Conservation (phyloP, 2,329 filamentous ascomycete species). For the Colletotrichum destructivum region DNA sequence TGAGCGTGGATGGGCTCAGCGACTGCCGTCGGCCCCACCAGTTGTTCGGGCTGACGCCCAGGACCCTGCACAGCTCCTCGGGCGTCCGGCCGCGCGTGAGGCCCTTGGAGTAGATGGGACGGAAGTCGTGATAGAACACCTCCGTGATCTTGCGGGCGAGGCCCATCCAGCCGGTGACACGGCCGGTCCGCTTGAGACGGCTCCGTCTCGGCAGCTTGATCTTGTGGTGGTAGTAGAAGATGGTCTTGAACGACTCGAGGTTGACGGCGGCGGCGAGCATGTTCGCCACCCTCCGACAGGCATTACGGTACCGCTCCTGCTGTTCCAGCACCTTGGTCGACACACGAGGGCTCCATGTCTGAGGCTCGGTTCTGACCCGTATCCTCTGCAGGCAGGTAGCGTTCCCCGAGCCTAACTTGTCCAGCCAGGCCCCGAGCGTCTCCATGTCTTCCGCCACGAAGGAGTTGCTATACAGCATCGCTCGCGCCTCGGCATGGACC, state of each 20-base stretch:
- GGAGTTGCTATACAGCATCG: slow-evolving; percentile 9
- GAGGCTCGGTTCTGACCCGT: neutral
- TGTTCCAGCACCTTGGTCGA: neutral
- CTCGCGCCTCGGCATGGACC: slow-evolving; percentile 4
- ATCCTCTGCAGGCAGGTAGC: neutral
- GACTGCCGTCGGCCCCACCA: neutral
- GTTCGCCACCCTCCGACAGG: neutral
- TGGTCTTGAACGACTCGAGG: neutral
- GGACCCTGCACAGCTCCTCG: neutral
- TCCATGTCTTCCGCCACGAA: slow-evolving; percentile 20
- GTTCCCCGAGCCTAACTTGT: neutral
- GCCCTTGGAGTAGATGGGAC: neutral
- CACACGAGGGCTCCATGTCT: neutral
- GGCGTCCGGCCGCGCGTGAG: neutral
- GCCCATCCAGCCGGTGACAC: neutral
- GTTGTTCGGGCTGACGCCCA: neutral
- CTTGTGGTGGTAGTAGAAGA: neutral
- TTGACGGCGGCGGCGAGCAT: neutral
- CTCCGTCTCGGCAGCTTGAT: neutral
- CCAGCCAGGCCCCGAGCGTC: slow-evolving; percentile 10
- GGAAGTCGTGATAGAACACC: slow-evolving; percentile 4
- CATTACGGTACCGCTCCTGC: neutral
- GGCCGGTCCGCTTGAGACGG: neutral
- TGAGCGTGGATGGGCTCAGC: neutral
- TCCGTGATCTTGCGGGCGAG: slow-evolving; percentile 6